phyloP scores from a whole-genome alignment of 108 stramenopile species.

The Bacterosira constricta region DNA sequence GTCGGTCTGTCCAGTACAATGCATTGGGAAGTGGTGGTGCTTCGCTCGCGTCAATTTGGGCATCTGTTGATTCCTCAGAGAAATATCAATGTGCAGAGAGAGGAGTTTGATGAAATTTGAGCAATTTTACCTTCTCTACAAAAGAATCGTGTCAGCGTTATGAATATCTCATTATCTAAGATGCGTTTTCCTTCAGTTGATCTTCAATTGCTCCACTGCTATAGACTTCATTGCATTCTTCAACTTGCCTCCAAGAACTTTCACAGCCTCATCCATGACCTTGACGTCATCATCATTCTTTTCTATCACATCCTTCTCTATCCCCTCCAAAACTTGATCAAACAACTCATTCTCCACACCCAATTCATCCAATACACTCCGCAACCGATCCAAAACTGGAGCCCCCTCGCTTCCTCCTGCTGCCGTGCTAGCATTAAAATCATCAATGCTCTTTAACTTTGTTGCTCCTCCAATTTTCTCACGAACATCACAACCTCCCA shows the following conservation, averaged over 20 bases:
- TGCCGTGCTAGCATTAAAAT: conserved; percentile 79
- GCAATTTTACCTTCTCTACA: too few species aligned
- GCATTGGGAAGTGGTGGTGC: too few species aligned
- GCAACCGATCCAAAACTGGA: conserved; percentile 72
- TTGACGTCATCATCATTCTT: conserved; percentile 50
- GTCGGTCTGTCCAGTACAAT: too few species aligned
- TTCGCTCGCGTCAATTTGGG: too few species aligned
- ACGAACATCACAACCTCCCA: conserved; percentile 86
- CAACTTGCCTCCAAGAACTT: conserved; percentile 66
- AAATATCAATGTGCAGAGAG: too few species aligned
- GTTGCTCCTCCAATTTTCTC: conserved; percentile 51
- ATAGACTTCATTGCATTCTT: conserved; percentile 77
- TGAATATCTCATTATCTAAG: conserved; percentile 18
- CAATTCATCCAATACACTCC: conserved; percentile 65
- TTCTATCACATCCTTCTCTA: conserved; percentile 61
- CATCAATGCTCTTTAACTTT: conserved; percentile 81
- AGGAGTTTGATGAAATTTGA: too few species aligned
- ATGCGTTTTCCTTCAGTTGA: conserved; percentile 40
- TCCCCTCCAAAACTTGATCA: conserved; percentile 82
- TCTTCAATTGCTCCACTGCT: conserved; percentile 80
- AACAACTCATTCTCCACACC: conserved; percentile 84
- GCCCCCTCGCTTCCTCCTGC: conserved; percentile 82
- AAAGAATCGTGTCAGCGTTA: neutral
- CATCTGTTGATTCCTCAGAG: too few species aligned
- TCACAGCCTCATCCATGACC: conserved; percentile 62